Evolutionary conservation across 208 protist species (phyloP).

Genomic region (Eutreptiella sp.): DNA sequence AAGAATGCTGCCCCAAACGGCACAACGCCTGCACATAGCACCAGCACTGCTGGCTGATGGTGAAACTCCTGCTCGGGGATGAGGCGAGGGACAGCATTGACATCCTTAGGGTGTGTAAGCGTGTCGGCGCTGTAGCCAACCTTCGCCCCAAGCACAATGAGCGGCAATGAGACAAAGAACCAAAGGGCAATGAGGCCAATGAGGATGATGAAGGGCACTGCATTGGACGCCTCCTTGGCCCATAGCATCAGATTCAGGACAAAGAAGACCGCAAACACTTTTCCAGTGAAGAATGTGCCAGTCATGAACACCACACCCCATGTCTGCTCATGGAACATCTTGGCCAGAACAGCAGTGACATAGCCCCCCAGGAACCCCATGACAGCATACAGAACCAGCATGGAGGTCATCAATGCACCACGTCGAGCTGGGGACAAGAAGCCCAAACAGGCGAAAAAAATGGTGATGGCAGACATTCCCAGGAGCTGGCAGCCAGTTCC

Average conservation of each 20-base stretch:
- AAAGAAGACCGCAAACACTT: too few species aligned
- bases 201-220: constrained; percentile 50
- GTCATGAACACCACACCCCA: constrained; percentile 21
- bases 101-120: constrained; percentile 48
- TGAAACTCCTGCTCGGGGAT: constrained; percentile 74
- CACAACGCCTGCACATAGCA: constrained; percentile 77
- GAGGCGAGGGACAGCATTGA: constrained; percentile 73
- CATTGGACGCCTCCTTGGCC: too few species aligned
- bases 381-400: constrained; percentile 23
- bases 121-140: constrained; percentile 59
- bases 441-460: constrained; percentile 61
- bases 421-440: constrained; percentile 71
- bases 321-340: constrained; percentile 22
- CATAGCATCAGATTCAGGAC: neutral
- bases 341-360: constrained; percentile 20
- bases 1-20: constrained; percentile 88
- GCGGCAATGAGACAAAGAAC: constrained; percentile 70
- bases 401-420: constrained; percentile 16
- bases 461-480: constrained; percentile 39
- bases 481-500: constrained; percentile 65
- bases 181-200: constrained; percentile 33
- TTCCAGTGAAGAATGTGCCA: neutral
- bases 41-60: constrained; percentile 54
- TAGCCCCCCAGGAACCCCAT: constrained; percentile 28
- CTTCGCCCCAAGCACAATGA: constrained; percentile 67